phyloP scores from a whole-genome alignment of 2,329 filamentous ascomycete genomes.

The Talaromyces atroroseus region DNA sequence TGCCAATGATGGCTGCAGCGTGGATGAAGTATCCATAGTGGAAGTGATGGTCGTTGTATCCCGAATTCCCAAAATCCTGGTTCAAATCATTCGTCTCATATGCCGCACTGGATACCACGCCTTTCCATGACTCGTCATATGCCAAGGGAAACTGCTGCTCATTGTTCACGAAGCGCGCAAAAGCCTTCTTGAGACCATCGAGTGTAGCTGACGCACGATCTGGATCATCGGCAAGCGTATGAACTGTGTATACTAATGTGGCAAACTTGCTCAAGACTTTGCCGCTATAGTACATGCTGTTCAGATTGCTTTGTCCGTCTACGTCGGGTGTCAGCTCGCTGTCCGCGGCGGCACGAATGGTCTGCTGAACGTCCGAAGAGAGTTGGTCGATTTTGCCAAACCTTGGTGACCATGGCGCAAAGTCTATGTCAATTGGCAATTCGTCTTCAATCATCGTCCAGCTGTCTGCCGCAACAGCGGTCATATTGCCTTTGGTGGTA shows the following conservation, averaged over 20 bases:
- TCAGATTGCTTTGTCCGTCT: slow-evolving; percentile 62
- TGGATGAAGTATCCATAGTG: slow-evolving; percentile 82
- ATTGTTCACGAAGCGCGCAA: slow-evolving; percentile 62
- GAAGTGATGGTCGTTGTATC: slow-evolving; percentile 63
- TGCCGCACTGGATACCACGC: slow-evolving; percentile 69
- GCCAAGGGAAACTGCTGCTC: slow-evolving; percentile 57
- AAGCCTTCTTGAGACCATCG: slow-evolving; percentile 58
- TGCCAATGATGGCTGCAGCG: slow-evolving; percentile 73
- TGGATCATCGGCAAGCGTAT: slow-evolving; percentile 57
- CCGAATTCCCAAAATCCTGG: slow-evolving; percentile 81
- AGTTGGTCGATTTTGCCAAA: slow-evolving; percentile 35
- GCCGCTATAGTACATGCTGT: slow-evolving; percentile 91
- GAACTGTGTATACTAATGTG: slow-evolving; percentile 58
- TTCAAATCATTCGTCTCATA: slow-evolving; percentile 65
- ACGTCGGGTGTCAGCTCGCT: slow-evolving; percentile 74
- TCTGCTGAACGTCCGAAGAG: slow-evolving; percentile 48
- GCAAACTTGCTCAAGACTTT: slow-evolving; percentile 80
- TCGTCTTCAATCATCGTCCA: slow-evolving; percentile 73
- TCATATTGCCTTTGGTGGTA: slow-evolving; percentile 77
- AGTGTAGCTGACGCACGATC: slow-evolving; percentile 55
- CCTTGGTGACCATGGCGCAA: slow-evolving; percentile 67
- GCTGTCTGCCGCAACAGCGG: slow-evolving; percentile 62
- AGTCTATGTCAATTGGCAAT: slow-evolving; percentile 69
- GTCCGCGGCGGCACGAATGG: slow-evolving; percentile 59
- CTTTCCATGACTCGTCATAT: slow-evolving; percentile 64